Conservation (phyloP, 1,284 basidiomycete species). For the Gymnopus androsaceus region DNA sequence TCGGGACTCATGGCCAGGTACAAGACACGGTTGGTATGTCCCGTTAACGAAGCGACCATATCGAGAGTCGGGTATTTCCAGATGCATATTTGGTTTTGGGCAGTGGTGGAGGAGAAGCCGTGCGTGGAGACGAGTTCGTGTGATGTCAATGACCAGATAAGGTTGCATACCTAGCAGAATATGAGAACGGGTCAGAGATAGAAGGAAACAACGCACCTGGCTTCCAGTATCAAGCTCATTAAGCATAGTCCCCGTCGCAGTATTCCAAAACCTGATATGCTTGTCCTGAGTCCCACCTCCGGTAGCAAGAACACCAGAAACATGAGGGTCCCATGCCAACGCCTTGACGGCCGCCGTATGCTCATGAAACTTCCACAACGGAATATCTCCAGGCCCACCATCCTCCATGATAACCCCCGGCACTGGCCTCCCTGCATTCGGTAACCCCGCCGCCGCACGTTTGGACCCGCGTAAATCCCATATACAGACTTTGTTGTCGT, state of each 20-base stretch:
- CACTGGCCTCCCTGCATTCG: slow-evolving; percentile 23
- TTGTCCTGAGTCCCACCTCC: slow-evolving; percentile 99
- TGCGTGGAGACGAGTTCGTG: slow-evolving; percentile 98
- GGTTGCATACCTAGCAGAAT: slow-evolving; percentile 82
- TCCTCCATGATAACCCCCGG: slow-evolving; percentile 39
- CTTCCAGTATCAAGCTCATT: slow-evolving; percentile 90
- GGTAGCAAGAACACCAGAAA: slow-evolving; percentile 87
- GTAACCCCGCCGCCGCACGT: slow-evolving; percentile 35
- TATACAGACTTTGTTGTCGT: slow-evolving; percentile 98
- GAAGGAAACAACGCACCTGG: slow-evolving; percentile 60
- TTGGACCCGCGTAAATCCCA: slow-evolving; percentile 82
- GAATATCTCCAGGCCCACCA: slow-evolving; percentile 42
- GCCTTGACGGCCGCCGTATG: slow-evolving; percentile 98
- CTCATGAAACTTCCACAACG: slow-evolving; percentile 93
- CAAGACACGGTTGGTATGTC: slow-evolving; percentile 92
- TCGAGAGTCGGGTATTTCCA: slow-evolving; percentile 95
- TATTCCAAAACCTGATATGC: slow-evolving; percentile 98
- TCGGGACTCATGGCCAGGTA: slow-evolving; percentile 97
- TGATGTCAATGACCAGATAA: slow-evolving; percentile 94
- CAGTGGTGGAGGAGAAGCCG: slow-evolving; percentile 90
- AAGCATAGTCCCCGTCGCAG: slow-evolving; percentile 81
- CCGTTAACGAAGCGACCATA: slow-evolving; percentile 92
- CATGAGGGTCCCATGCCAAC: slow-evolving; percentile 96
- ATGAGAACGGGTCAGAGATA: slow-evolving; percentile 1
- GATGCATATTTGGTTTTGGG: slow-evolving; percentile 97